These are phyloP conservation scores for Hordeum vulgare DNA, from an alignment of 176 grass and related monocot species.

Conservation along the genomic window DNA sequence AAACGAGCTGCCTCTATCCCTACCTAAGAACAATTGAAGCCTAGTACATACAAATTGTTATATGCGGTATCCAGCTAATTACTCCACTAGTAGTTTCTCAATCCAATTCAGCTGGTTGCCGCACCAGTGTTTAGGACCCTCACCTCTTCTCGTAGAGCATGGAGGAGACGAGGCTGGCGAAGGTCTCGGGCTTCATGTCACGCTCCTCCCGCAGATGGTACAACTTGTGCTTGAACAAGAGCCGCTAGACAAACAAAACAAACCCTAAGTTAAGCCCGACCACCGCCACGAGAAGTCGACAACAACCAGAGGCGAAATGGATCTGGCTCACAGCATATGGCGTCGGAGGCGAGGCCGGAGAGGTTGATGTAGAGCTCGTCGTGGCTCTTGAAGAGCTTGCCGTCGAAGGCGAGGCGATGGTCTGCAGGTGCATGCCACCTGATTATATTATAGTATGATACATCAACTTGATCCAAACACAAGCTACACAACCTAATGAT, in stretches of 20 bases:
- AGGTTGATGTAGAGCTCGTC: slow-evolving; percentile 76
- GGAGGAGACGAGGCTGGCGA: slow-evolving; percentile 74
- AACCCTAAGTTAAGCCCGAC: slow-evolving; percentile 9
- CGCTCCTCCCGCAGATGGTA: slow-evolving; percentile 83
- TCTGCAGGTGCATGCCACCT: slow-evolving; percentile 86
- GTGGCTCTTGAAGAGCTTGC: slow-evolving; percentile 79
- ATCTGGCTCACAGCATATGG: slow-evolving; percentile 53
- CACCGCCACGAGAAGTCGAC: neutral
- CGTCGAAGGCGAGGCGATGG: slow-evolving; percentile 65
- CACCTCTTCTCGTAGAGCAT: slow-evolving; percentile 90
- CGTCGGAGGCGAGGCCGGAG: slow-evolving; percentile 77
- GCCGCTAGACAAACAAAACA: slow-evolving; percentile 34
- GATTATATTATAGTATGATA: no score
- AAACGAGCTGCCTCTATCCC: neutral
- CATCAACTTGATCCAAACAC: no score
- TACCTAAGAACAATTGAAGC: neutral
- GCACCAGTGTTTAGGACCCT: neutral
- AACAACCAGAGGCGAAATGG: neutral
- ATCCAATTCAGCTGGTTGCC: neutral
- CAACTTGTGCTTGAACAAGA: slow-evolving; percentile 71
- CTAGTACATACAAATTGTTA: neutral
- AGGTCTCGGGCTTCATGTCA: slow-evolving; percentile 87
- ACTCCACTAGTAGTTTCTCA: neutral
- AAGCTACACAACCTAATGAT: no score
- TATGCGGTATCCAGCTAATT: no score